A percentile compares a stretch with the other conserved stretches of the same genome.
Conservation (phyloP, 2,329 filamentous ascomycete species). For the Tetracladium maxilliforme region DNA sequence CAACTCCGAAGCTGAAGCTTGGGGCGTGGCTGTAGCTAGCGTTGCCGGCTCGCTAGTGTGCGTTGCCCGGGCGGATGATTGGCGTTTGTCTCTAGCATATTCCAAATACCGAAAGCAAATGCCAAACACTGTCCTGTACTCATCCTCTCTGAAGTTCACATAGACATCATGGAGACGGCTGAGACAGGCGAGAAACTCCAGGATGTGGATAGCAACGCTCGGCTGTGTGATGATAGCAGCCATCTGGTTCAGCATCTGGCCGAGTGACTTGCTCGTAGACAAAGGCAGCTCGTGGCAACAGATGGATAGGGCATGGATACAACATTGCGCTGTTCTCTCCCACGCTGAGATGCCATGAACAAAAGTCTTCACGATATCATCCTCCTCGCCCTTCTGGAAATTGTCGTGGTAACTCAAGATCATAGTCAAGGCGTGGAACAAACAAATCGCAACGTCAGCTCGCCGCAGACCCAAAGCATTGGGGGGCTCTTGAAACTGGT, state of each 20-base stretch:
- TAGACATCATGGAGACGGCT: slow-evolving; percentile 75
- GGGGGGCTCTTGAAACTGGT: slow-evolving; percentile 71
- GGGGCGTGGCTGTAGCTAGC: slow-evolving; percentile 9
- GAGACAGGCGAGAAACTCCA: slow-evolving; percentile 86
- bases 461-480: slow-evolving; percentile 65
- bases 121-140: slow-evolving; percentile 87
- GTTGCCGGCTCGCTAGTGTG: slow-evolving; percentile 26
- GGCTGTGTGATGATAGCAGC: slow-evolving; percentile 90
- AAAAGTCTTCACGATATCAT: slow-evolving; percentile 79
- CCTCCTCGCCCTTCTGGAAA: slow-evolving; percentile 73
- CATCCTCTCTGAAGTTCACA: slow-evolving; percentile 78
- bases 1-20: slow-evolving; percentile 4
- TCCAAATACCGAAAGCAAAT: slow-evolving; percentile 92
- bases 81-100: slow-evolving; percentile 70
- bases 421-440: slow-evolving; percentile 78
- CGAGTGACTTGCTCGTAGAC: slow-evolving; percentile 73
- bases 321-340: slow-evolving; percentile 79
- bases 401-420: slow-evolving; percentile 81
- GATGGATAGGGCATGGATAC: slow-evolving; percentile 86
- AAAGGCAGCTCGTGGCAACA: slow-evolving; percentile 89
- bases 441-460: slow-evolving; percentile 74
- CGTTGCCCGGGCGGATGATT: no score
- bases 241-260: slow-evolving; percentile 83
- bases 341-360: slow-evolving; percentile 70
- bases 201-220: slow-evolving; percentile 80